A percentile compares a stretch with the other conserved stretches of the same genome.
Conservation (phyloP, 768 basidiomycete species). For the Boletus insuetus region DNA sequence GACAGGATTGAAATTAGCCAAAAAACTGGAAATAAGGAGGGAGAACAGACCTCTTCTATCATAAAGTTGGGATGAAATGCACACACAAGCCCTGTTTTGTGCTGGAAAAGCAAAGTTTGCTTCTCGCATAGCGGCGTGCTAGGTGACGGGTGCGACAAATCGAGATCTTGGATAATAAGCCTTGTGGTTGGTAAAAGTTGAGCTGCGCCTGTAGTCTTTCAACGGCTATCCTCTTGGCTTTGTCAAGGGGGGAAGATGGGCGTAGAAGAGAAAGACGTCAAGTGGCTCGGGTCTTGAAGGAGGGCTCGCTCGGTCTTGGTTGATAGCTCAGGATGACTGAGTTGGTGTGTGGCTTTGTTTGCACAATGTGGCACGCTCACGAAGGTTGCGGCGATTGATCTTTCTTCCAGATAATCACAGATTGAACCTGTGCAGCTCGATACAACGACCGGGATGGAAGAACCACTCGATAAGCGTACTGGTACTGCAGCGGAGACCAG, state of each 20-base stretch:
- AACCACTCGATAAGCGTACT: too few relatives aligned
- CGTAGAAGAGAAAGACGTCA: conserved; percentile 6
- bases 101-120: conserved; percentile 93
- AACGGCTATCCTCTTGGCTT: neutral
- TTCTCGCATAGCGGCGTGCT: conserved; percentile 68
- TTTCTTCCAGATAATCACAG: neutral
- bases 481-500: too few relatives aligned
- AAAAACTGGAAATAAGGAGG: neutral
- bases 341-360: conserved; percentile 31
- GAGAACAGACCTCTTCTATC: conserved; percentile 79
- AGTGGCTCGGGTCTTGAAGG: conserved; percentile 16
- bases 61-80: conserved; percentile 91
- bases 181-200: neutral
- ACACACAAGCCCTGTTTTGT: conserved; percentile 93
- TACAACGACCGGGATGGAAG: neutral
- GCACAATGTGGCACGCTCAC: conserved; percentile 23
- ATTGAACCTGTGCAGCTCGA: conserved; percentile 3
- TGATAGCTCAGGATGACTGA: conserved; percentile 33
- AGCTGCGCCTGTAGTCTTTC: neutral
- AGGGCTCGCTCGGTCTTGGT: conserved; percentile 21
- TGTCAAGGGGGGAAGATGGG: conserved; percentile 1
- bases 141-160: conserved; percentile 16
- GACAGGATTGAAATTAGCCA: conserved; percentile 4
- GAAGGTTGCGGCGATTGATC: neutral
- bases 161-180: conserved; percentile 15